Evolutionary conservation across 129 eudicot genomes (phyloP), one percentile per base, ranked within the genome.

Genomic region (Chrysanthemum seticuspe): DNA sequence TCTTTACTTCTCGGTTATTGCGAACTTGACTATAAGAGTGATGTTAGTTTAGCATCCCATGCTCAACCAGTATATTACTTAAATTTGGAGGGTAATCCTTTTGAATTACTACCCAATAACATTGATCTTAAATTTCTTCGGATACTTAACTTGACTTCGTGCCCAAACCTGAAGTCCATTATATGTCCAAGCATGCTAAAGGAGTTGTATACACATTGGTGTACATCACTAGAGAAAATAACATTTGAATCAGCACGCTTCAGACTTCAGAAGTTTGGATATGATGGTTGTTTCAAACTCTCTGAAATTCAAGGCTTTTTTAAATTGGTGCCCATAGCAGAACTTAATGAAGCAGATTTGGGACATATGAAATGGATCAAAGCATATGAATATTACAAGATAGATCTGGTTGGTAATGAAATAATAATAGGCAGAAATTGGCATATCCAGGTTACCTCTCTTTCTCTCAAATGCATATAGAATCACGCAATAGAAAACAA

Each of bases 301-400:
- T 52, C 13, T 69, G 63, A 69, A 10, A 52, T 69, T 53, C 15
- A 69, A 69, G 74, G 74, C 10, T 50, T 69, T 14, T 29, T 69
- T 4, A 69, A 53, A 34, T 69, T 69, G 25, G 51, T 27, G 13
- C 6, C 74, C 5, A 51, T 53, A 14, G 51, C 23, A 29, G 10
- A 29, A 27, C 23, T 69, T 29, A 62, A 52, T 27, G 62, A 69
- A 69, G 73, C 48, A 15, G 10, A 29, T 52, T 9, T 66, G 56
- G 71, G 54, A 11, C 55, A 66, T 66, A 66, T 66, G 71, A 14
- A 66, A 66, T 66, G 71, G 71, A 66, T 66, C n/a, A 66, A 44
- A 44, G 31, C 71, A 18, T 66, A 66, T 44, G 31, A 66, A 45
- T 6, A 66, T 66, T 14, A 47, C 10, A 45, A 45, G 55, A 55